Evolutionary conservation across 768 basidiomycete species (phyloP).

Genomic region (Suillus subalutaceus): DNA sequence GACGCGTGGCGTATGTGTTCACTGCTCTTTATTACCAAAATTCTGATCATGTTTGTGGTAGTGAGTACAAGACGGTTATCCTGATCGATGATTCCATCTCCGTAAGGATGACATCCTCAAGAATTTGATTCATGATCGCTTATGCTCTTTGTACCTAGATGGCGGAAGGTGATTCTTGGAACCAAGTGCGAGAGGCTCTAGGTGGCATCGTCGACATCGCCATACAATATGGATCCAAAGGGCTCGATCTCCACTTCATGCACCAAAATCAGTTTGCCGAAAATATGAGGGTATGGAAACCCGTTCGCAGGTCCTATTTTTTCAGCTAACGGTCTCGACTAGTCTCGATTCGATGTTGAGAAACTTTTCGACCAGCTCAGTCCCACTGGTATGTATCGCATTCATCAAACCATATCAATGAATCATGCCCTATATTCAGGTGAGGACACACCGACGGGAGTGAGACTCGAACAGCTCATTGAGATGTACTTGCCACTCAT

Average conservation of each 20-base stretch:
- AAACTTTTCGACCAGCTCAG: conserved; percentile 28
- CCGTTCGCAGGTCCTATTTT: background rate
- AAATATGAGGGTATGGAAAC: conserved; percentile 25
- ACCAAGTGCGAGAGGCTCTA: conserved; percentile 42
- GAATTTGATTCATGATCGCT: background rate
- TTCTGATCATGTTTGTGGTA: conserved; percentile 16
- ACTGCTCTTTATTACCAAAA: background rate
- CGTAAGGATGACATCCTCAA: conserved; percentile 17
- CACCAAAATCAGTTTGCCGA: conserved; percentile 35
- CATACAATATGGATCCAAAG: conserved; percentile 38
- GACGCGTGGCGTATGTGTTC: conserved; percentile 31
- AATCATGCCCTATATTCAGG: conserved; percentile 15
- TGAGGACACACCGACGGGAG: conserved; percentile 42
- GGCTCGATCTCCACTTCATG: conserved; percentile 47
- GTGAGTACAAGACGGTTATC: conserved; percentile 45
- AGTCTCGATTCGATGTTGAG: conserved; percentile 27
- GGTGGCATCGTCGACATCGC: conserved; percentile 42
- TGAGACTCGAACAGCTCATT: conserved; percentile 39
- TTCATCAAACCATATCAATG: background rate
- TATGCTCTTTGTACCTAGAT: conserved; percentile 29
- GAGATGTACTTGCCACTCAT: conserved; percentile 37
- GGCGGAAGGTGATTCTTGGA: conserved; percentile 44
- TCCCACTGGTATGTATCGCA: conserved; percentile 26
- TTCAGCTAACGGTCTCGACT: background rate
- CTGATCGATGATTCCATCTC: conserved; percentile 46